A percentile compares a stretch with the other conserved stretches of the same genome.
Evolutionary conservation across 768 basidiomycete genomes (phyloP).

Genomic region (Lactifluus echinatus): DNA sequence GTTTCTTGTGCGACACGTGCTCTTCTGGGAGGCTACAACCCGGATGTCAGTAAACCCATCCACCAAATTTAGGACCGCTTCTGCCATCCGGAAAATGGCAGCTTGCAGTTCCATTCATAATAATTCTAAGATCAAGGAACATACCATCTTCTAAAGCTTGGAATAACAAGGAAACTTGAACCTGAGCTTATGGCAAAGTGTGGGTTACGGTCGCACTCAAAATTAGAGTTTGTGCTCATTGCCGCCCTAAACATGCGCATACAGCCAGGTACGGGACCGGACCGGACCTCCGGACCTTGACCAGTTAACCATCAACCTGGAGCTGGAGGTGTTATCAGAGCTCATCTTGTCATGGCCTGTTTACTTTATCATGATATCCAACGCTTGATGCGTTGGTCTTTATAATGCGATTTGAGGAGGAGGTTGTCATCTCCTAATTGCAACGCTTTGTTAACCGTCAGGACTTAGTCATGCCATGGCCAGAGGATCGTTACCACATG

Average conservation of each 20-base stretch:
- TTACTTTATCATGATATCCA: constrained; percentile 35
- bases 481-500: constrained; percentile 33
- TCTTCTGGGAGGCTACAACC: constrained; percentile 82
- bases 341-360: neutral
- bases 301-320: too few relatives aligned
- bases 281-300: too few relatives aligned
- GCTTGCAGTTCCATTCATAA: neutral
- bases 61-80: constrained; percentile 27
- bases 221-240: constrained; percentile 10
- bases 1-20: constrained; percentile 71
- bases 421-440: constrained; percentile 34
- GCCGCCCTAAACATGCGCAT: constrained; percentile 4
- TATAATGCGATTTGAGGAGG: constrained; percentile 39
- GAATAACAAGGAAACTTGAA: neutral
- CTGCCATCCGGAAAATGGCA: neutral
- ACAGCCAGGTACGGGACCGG: too few relatives aligned
- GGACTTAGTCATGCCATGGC: constrained; percentile 47
- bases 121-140: neutral
- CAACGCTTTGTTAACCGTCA: constrained; percentile 23
- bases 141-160: constrained; percentile 12
- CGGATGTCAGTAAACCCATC: constrained; percentile 42
- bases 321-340: too few relatives aligned
- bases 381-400: constrained; percentile 50
- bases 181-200: neutral
- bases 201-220: neutral